A percentile compares a stretch with the other conserved stretches of the same genome.
These are phyloP conservation scores for Aureobasidium melanogenum DNA, from an alignment of 2,329 filamentous ascomycete genomes.

Conservation along the genomic window DNA sequence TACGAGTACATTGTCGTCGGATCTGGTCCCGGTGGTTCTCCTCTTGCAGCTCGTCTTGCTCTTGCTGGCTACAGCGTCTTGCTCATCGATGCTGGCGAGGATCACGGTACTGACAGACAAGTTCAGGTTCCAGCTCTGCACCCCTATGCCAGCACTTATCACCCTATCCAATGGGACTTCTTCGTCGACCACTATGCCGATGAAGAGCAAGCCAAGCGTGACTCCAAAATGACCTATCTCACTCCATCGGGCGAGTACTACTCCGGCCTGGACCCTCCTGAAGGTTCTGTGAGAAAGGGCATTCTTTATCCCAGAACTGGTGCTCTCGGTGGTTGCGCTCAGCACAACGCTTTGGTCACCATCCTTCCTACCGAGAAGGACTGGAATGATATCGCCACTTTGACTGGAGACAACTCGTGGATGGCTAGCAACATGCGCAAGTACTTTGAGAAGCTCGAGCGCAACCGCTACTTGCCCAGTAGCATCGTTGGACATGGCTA, in stretches of 20 bases:
- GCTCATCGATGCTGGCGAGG: constrained; percentile 53
- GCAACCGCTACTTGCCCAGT: constrained; percentile 41
- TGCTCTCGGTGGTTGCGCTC: constrained; percentile 49
- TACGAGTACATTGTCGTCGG: constrained; percentile 59
- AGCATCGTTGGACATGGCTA: constrained; percentile 44
- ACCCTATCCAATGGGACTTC: constrained; percentile 52
- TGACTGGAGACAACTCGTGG: constrained; percentile 56
- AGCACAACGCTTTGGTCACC: constrained; percentile 53
- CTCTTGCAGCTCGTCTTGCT: constrained; percentile 51
- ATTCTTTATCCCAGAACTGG: constrained; percentile 51
- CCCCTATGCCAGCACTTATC: constrained; percentile 46
- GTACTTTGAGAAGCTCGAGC: constrained; percentile 47
- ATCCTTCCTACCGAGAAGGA: constrained; percentile 52
- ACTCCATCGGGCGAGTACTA: constrained; percentile 44
- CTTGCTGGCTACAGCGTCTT: constrained; percentile 50
- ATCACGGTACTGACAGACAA: constrained; percentile 43
- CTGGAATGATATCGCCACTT: constrained; percentile 47
- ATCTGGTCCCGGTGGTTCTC: constrained; percentile 51
- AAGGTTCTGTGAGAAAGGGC: constrained; percentile 43
- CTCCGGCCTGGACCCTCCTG: constrained; percentile 45
- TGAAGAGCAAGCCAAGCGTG: constrained; percentile 42
- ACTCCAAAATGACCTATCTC: constrained; percentile 52
- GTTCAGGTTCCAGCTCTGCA: constrained; percentile 48
- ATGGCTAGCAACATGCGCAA: constrained; percentile 48
- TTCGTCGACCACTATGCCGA: constrained; percentile 55